phyloP scores from a whole-genome alignment of 495 filamentous ascomycete species.

The Aspergillus carlsbadensis region DNA sequence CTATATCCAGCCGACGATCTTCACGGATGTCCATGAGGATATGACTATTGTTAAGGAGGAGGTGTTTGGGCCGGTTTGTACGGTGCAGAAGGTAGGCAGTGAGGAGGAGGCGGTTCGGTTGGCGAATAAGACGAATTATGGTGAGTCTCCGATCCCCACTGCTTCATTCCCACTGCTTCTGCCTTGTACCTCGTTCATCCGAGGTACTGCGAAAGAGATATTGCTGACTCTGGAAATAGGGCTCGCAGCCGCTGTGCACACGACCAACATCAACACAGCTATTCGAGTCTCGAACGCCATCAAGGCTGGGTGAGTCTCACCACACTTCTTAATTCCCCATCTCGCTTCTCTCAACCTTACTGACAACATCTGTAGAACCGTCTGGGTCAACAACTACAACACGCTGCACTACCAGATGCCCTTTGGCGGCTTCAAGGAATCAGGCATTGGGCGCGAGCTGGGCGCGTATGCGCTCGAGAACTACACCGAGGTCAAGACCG shows the following conservation, averaged over 20 bases:
- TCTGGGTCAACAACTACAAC: constrained; percentile 6
- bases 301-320: constrained; percentile 60
- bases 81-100: constrained; percentile 59
- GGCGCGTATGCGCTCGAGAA: neutral
- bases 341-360: neutral
- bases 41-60: constrained; percentile 47
- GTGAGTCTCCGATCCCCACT: too few species aligned
- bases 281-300: constrained; percentile 76
- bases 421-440: constrained; percentile 7
- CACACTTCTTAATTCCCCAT: neutral
- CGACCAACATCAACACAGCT: constrained; percentile 68
- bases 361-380: neutral
- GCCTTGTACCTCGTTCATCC: too few species aligned
- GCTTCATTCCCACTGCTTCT: too few species aligned
- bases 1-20: constrained; percentile 50
- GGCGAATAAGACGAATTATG: constrained; percentile 69
- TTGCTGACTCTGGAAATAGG: constrained; percentile 51
- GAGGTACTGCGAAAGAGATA: too few species aligned
- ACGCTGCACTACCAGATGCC: constrained; percentile 11
- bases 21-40: constrained; percentile 39
- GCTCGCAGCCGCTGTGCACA: constrained; percentile 80
- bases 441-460: neutral
- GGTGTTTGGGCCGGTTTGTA: constrained; percentile 49
- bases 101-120: constrained; percentile 79
- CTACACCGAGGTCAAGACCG: constrained; percentile 3